phyloP scores from a whole-genome alignment of 169 alveolate genomes.

The Eimeria necatrix region DNA sequence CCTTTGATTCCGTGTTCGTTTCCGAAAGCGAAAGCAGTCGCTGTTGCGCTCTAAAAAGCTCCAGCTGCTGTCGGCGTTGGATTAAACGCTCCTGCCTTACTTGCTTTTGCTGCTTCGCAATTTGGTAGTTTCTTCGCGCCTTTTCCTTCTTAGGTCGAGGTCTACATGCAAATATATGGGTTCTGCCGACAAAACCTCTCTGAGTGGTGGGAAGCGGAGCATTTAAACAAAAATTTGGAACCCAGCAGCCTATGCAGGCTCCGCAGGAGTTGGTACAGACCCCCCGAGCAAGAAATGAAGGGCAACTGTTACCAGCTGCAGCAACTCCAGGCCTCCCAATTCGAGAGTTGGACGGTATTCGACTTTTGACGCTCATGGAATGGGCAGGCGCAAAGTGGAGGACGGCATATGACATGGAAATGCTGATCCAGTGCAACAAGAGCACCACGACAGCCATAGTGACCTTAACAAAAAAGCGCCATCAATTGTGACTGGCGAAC shows the following conservation, averaged over 20 bases:
- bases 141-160: conserved; percentile 71
- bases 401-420: conserved; percentile 1
- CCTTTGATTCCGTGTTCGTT: neutral
- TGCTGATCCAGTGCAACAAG: conserved; percentile 48
- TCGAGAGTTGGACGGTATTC: neutral
- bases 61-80: conserved; percentile 71
- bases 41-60: conserved; percentile 6
- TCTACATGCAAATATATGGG: conserved; percentile 34
- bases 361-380: neutral
- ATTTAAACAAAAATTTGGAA: no score
- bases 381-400: neutral
- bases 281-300: no score
- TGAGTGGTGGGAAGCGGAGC: no score
- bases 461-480: neutral
- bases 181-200: neutral
- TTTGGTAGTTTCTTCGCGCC: conserved; percentile 33
- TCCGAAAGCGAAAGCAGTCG: conserved; percentile 22
- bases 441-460: conserved; percentile 68
- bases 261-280: no score
- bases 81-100: conserved; percentile 19
- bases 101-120: conserved; percentile 51
- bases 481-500: neutral
- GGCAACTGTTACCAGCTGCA: no score
- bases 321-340: no score
- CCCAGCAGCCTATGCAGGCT: no score